Evolutionary conservation across 306 rosid species (phyloP).

Genomic region (Alnus glutinosa): DNA sequence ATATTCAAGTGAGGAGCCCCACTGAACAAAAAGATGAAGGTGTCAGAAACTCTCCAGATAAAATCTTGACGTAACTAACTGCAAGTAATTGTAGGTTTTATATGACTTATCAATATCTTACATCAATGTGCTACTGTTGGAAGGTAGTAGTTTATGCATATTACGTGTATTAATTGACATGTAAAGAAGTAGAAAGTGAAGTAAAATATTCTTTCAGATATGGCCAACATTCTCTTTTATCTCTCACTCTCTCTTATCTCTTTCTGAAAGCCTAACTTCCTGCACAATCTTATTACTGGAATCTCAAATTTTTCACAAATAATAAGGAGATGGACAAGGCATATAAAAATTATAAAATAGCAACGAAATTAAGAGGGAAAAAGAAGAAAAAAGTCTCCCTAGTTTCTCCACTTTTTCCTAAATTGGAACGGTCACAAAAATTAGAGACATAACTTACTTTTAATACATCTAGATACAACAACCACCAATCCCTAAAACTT

Average conservation of each 20-base stretch:
- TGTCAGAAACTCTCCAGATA: slow-evolving; percentile 24
- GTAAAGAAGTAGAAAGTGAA: not conserved
- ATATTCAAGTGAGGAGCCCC: slow-evolving; percentile 86
- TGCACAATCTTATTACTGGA: not conserved
- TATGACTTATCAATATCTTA: not conserved
- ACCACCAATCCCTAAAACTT: not conserved
- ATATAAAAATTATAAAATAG: not conserved
- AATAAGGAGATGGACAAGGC: not conserved
- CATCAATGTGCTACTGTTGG: not conserved
- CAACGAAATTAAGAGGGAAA: not conserved
- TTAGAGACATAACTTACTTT: not conserved
- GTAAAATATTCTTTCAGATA: not conserved
- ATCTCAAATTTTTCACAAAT: not conserved
- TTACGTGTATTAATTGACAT: not conserved
- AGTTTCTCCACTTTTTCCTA: not conserved
- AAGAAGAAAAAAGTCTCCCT: not conserved
- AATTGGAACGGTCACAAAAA: not conserved
- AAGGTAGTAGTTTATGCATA: not conserved
- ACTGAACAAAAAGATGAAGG: slow-evolving; percentile 38
- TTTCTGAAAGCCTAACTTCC: not conserved
- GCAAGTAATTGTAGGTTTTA: not conserved
- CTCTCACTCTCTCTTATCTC: not conserved
- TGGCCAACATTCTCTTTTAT: not conserved
- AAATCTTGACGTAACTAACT: slow-evolving; percentile 13
- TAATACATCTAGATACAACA: slow-evolving; percentile 1